Evolutionary conservation across 257 asterid genomes (phyloP), one percentile per base, ranked within the genome.

Genomic region (Solanum medicagineum): DNA sequence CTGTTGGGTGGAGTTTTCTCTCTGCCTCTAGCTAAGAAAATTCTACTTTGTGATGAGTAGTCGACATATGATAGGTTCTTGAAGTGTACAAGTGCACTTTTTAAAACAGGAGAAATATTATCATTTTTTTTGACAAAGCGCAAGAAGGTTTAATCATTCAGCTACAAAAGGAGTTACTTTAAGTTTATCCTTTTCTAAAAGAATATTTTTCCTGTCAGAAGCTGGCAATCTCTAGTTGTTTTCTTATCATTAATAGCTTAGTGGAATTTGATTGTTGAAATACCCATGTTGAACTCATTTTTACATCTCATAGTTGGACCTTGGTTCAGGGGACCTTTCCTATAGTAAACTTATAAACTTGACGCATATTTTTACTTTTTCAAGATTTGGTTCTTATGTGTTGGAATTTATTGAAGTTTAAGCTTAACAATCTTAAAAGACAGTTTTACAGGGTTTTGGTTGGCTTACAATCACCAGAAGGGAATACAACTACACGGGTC

Each of bases 391-490:
- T 87, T 88, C 70, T 71, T 83, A 26, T 57, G 59, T 75, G 80
- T 51, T 77, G 16, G 47, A 19, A 15, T 26, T 26, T 77, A 24
- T 77, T 49, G 62, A 77, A 53, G 29, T 81, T 45, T 16, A 55
- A 55, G 84, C 82, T 89, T 92, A 86, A 92, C 92, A 81, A 89
- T 89, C 85, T 87, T 79, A 85, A 83, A 88, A 87, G 93, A 90
- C 98, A 95, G 99, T 97, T 93, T 91, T 97, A 95, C 95, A 95
- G 99, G 97, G 95, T 96, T 87, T 92, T 92, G 87, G 94, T 96
- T 45, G 98, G 98, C 84, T 16, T 95, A 85, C 99, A 96, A 89
- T 96, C 99, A 86, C 98, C 98, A 20, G 96, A 90, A 87, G 98
- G 98, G 81, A 85, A 90, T 91, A 95, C 99, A 51, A 91, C 93